Percentiles rank a stretch among this genome's conserved stretches.
Evolutionary conservation across 2,329 filamentous ascomycete species (phyloP).

Genomic region (Samsoniella hepiali): DNA sequence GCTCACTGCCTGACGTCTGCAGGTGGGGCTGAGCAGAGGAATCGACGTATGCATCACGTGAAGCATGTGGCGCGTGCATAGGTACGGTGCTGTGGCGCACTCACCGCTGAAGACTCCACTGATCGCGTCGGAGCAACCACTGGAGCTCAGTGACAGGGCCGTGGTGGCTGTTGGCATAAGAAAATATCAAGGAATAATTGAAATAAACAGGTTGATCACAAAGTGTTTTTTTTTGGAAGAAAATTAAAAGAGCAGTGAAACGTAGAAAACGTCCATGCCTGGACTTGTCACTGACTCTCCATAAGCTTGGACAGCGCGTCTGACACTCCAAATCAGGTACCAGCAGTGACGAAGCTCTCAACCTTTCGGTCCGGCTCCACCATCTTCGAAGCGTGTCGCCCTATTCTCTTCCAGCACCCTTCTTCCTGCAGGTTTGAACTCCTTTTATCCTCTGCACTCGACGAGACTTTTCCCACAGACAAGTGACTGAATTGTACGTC

Average conservation of each 20-base stretch:
- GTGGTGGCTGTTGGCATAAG: background rate
- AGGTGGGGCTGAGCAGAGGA: conserved; percentile 28
- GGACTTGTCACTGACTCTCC: background rate
- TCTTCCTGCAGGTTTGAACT: background rate
- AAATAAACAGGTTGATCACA: too few species aligned
- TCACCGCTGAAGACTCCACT: conserved; percentile 16
- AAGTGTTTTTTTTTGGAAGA: too few species aligned
- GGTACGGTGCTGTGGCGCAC: conserved; percentile 9
- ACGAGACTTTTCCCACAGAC: background rate
- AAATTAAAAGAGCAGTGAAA: too few species aligned
- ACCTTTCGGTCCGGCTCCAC: conserved; percentile 20
- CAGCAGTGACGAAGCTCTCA: conserved; percentile 31
- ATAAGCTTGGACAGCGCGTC: background rate
- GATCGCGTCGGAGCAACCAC: conserved; percentile 7
- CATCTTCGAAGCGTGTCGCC: conserved; percentile 13
- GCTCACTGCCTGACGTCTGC: conserved; percentile 34
- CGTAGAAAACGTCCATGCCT: background rate
- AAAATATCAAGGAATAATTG: too few species aligned
- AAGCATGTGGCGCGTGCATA: background rate
- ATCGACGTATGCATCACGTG: conserved; percentile 18
- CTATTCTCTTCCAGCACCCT: background rate
- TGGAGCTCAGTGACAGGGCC: background rate
- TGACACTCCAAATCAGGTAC: conserved; percentile 28
- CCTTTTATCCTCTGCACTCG: background rate
- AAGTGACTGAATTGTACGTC: background rate